Evolutionary conservation across 371 early-diverging fungal species (phyloP).

Genomic region (Nosema granulosis): DNA sequence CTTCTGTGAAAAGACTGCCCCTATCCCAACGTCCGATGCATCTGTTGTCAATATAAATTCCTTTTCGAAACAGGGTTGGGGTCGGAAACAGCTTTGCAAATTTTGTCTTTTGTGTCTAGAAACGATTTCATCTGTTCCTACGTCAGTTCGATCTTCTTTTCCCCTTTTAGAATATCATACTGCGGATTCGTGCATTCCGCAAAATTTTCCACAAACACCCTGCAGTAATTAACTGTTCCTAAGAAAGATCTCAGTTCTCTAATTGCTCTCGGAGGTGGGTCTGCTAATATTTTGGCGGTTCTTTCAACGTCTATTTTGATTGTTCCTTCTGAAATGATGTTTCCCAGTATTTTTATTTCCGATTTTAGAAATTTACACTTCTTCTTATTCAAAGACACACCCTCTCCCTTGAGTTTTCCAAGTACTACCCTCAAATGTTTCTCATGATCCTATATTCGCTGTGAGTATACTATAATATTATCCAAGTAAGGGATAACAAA

Average conservation of each 20-base stretch:
- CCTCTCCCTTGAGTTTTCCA: background rate
- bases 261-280: background rate
- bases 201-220: constrained; percentile 16
- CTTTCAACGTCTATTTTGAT: constrained; percentile 21
- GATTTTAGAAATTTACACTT: constrained; percentile 27
- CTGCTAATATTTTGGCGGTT: constrained; percentile 5
- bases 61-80: background rate
- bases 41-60: background rate
- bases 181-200: background rate
- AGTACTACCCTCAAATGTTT: constrained; percentile 31
- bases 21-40: background rate
- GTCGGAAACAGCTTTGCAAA: background rate
- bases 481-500: constrained; percentile 18
- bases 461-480: constrained; percentile 23
- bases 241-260: constrained; percentile 37
- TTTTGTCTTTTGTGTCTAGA: background rate
- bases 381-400: constrained; percentile 15
- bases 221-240: constrained; percentile 30
- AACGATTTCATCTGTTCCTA: background rate
- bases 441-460: constrained; percentile 24
- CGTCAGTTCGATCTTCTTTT: background rate
- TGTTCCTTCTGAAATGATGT: background rate
- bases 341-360: constrained; percentile 50
- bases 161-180: background rate
- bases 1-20: background rate